Conservation (phyloP, 768 basidiomycete species). For the Ephemerocybe angulata region DNA sequence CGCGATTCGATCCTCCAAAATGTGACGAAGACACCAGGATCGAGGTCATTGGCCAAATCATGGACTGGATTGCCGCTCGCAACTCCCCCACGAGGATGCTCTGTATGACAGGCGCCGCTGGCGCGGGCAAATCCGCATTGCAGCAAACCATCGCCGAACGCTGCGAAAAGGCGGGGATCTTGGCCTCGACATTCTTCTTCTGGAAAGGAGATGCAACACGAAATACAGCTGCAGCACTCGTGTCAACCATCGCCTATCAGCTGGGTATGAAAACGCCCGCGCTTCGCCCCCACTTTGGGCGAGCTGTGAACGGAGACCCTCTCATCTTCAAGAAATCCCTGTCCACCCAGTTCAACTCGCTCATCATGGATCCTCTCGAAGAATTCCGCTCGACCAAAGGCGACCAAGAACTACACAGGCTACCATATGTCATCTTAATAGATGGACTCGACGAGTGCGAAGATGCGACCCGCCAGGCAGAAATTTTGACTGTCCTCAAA, state of each 20-base stretch:
- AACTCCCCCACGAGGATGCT: neutral
- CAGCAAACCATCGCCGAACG: conserved; percentile 9
- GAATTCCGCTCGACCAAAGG: neutral
- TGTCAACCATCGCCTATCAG: conserved; percentile 13
- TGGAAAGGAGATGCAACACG: neutral
- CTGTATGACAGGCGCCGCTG: neutral
- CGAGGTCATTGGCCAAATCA: neutral
- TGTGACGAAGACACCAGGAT: conserved; percentile 7
- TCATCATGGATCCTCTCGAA: conserved; percentile 3
- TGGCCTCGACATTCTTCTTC: conserved; percentile 12
- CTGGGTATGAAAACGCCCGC: neutral
- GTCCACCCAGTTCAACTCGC: conserved; percentile 5
- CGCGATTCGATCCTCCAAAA: conserved; percentile 6
- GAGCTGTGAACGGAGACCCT: neutral
- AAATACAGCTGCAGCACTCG: conserved; percentile 2
- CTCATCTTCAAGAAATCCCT: neutral
- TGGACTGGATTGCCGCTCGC: neutral
- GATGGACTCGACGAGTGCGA: conserved; percentile 16
- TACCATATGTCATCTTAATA: neutral
- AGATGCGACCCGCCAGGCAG: conserved; percentile 3
- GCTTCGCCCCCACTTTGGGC: neutral
- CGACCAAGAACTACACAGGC: too few species aligned
- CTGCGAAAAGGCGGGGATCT: neutral
- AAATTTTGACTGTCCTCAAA: conserved; percentile 8
- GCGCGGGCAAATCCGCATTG: conserved; percentile 1